Evolutionary conservation across 129 eudicot genomes (phyloP), one percentile per base, ranked within the genome.

Genomic region (Tagetes erecta): DNA sequence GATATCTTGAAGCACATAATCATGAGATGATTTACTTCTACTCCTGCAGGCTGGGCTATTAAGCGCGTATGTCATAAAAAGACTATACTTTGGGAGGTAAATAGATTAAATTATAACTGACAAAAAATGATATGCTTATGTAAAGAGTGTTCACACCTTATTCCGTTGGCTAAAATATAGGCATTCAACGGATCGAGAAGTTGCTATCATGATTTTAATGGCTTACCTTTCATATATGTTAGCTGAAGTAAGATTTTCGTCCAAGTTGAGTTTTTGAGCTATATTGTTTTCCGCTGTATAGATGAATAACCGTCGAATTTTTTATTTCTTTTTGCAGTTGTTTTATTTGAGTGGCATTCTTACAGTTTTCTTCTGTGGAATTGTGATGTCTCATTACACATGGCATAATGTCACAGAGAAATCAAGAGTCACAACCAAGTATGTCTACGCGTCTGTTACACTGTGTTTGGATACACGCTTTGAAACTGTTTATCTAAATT

Each of bases 371-470:
- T 88, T 91, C 79, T 91, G 96, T 56, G 97, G 97, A 55, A 88
- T 91, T 75, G 97, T 91, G 56, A 91, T 91, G 97, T 91, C 97
- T 2, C 97, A 91, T 78, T 91, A 91, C 83, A 91, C 97, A 6
- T 91, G 97, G 97, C 96, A 91, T 72, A 88, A 88, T 79, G 91
- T 91, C 57, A 91, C 95, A 11, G 92, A 91, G 64, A 91, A 85
- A 76, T 91, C 97, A 64, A 84, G 96, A 75, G 81, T 91, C 74
- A 91, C 97, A 58, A 91, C 97, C 70, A 91, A 91, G 97, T 91
- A 90, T 69, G 88, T 74, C 9, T 67, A 75, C 30, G 36, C 50
- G 30, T 58, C 1, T 64, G 20, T 71, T 71, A 67, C 51, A 20
- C 1, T 35, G 49, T 64, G 50, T 40, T 71, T 39, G 30, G 39